phyloP scores from a whole-genome alignment of 495 filamentous ascomycete species.

The Neurospora sp. region DNA sequence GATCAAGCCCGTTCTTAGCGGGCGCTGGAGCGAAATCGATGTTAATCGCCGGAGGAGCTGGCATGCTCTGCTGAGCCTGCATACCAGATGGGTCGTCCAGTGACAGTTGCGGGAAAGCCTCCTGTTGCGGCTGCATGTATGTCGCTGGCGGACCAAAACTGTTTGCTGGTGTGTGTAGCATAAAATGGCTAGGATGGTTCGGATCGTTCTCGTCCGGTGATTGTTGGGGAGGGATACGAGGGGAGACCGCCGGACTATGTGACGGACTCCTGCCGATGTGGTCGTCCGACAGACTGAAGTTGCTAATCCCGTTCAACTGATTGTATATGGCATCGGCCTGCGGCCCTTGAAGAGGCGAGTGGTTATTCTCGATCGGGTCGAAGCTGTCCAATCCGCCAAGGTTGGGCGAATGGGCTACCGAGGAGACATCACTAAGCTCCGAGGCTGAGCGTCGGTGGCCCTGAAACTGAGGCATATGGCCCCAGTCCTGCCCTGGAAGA shows the following conservation, averaged over 20 bases:
- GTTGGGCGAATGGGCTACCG: constrained; percentile 70
- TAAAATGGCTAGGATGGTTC: constrained; percentile 41
- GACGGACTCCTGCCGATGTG: constrained; percentile 59
- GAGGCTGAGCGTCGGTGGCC: constrained; percentile 75
- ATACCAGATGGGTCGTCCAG: constrained; percentile 27
- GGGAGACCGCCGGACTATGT: constrained; percentile 78
- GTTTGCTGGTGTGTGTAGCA: constrained; percentile 36
- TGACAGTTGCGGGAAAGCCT: constrained; percentile 47
- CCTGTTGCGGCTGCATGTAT: constrained; percentile 46
- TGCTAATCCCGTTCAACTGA: constrained; percentile 64
- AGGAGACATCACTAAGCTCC: constrained; percentile 81
- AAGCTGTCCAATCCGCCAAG: constrained; percentile 69
- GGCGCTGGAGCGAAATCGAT: constrained; percentile 80
- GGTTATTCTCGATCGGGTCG: constrained; percentile 58
- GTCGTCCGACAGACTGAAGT: constrained; percentile 74
- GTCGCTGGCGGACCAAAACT: constrained; percentile 38
- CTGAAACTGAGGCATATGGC: constrained; percentile 56
- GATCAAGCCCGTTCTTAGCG: constrained; percentile 59
- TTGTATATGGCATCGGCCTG: constrained; percentile 67
- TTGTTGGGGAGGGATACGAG: constrained; percentile 68
- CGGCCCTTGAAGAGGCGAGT: constrained; percentile 70
- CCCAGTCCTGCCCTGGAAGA: constrained; percentile 64
- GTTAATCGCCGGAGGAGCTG: constrained; percentile 81
- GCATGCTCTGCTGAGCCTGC: constrained; percentile 57
- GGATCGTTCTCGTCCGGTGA: constrained; percentile 30